These are phyloP conservation scores for Xylaria polymorpha DNA, from an alignment of 2,329 filamentous ascomycete species.

Conservation along the genomic window DNA sequence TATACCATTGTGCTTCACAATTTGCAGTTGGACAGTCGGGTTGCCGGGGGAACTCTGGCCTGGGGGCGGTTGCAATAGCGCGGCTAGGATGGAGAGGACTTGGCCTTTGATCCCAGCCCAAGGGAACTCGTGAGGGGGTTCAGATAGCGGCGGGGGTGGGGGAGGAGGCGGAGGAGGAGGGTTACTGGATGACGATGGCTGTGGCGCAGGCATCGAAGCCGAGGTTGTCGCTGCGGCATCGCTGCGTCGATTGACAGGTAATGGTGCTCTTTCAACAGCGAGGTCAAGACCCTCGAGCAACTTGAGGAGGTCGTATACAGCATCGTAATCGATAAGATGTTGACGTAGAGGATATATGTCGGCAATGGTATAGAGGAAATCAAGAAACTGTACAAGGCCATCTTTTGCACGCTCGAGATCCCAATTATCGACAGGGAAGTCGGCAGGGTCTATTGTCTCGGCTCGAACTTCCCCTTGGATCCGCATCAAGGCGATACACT, in stretches of 20 bases:
- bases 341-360: constrained; percentile 86
- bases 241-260: constrained; percentile 59
- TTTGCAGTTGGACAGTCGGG: constrained; percentile 85
- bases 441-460: constrained; percentile 78
- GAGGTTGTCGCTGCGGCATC: constrained; percentile 40
- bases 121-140: constrained; percentile 71
- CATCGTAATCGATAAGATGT: constrained; percentile 91
- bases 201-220: constrained; percentile 47
- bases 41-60: constrained; percentile 71
- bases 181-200: constrained; percentile 48
- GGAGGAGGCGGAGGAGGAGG: constrained; percentile 58
- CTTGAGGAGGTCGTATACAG: constrained; percentile 87
- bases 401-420: constrained; percentile 98
- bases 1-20: constrained; percentile 85
- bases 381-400: constrained; percentile 91
- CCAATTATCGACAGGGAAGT: constrained; percentile 95
- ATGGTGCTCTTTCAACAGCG: constrained; percentile 84
- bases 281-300: constrained; percentile 88
- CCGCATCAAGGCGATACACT: constrained; percentile 94
- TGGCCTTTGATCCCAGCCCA: constrained; percentile 88
- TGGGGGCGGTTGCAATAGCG: constrained; percentile 84
- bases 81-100: constrained; percentile 89
- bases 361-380: constrained; percentile 90
- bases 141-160: constrained; percentile 66
- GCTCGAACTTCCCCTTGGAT: constrained; percentile 90